A percentile compares a stretch with the other conserved stretches of the same genome.
Conservation (phyloP, 2,329 filamentous ascomycete genomes). For the Botryosphaeria agaves region DNA sequence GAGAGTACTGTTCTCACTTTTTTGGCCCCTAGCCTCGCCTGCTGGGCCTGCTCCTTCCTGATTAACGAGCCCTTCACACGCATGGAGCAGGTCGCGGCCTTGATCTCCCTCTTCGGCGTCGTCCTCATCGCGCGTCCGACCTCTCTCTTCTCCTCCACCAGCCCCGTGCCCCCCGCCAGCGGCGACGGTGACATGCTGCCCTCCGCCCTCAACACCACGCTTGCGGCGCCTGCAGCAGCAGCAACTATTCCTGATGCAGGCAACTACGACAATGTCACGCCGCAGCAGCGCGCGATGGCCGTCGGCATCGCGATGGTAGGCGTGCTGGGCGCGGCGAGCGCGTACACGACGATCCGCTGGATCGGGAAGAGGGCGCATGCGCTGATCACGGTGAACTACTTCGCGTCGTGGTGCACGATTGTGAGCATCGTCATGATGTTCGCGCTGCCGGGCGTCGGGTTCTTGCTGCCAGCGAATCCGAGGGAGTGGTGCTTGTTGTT, state of each 20-base stretch:
- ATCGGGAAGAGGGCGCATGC: constrained; percentile 69
- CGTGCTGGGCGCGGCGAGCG: constrained; percentile 56
- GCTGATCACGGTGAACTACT: constrained; percentile 76
- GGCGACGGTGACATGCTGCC: constrained; percentile 14
- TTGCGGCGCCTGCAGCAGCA: too few species aligned
- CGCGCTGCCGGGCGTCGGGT: constrained; percentile 35
- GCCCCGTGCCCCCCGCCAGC: constrained; percentile 13
- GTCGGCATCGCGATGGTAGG: constrained; percentile 58
- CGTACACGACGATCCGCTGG: constrained; percentile 59
- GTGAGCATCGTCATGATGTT: constrained; percentile 46
- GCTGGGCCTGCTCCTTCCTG: constrained; percentile 62
- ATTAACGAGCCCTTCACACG: constrained; percentile 63
- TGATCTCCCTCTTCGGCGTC: constrained; percentile 63
- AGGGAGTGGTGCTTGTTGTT: constrained; percentile 51
- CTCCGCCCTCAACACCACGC: constrained; percentile 14
- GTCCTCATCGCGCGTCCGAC: constrained; percentile 64
- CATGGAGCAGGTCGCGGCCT: constrained; percentile 56
- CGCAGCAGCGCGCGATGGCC: constrained; percentile 49
- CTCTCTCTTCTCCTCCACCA: constrained; percentile 30
- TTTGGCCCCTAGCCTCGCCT: constrained; percentile 59
- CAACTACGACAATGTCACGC: constrained; percentile 30
- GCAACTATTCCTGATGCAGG: constrained; percentile 10
- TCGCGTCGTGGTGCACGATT: constrained; percentile 51
- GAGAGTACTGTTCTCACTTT: constrained; percentile 87
- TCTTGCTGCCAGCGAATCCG: constrained; percentile 34